Conservation (phyloP, 129 eudicot genomes). For the Centaurea solstitialis region DNA sequence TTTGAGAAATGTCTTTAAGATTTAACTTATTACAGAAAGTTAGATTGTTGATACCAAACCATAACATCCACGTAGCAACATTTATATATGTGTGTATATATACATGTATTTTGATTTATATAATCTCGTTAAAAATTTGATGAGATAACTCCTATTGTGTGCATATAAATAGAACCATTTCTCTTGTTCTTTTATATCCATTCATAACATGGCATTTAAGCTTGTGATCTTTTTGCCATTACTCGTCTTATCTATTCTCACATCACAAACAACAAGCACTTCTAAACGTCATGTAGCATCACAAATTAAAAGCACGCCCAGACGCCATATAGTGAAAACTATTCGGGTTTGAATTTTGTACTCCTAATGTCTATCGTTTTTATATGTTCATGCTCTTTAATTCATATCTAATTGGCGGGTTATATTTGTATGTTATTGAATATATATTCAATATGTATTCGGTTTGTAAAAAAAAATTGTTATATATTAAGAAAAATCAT, state of each 20-base stretch:
- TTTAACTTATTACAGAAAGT: too few species aligned
- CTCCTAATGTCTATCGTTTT: not conserved
- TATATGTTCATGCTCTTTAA: not conserved
- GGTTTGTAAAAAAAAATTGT: not conserved
- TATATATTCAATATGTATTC: not conserved
- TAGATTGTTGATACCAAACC: too few species aligned
- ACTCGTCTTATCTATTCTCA: conserved; percentile 5
- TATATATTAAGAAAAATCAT: too few species aligned
- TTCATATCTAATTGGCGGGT: not conserved
- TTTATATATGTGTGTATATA: not conserved
- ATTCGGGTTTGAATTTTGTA: conserved; percentile 6
- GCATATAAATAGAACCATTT: not conserved
- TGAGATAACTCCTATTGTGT: not conserved
- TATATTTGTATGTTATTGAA: not conserved
- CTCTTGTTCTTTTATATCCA: not conserved
- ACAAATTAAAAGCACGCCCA: not conserved
- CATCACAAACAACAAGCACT: conserved; percentile 11
- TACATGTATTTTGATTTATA: not conserved
- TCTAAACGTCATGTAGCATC: not conserved
- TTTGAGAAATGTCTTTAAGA: too few species aligned
- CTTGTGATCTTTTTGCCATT: conserved; percentile 5
- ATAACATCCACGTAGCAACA: too few species aligned
- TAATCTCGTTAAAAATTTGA: not conserved
- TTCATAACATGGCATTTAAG: conserved; percentile 18
- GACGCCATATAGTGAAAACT: not conserved